Evolutionary conservation across 2,329 filamentous ascomycete species (phyloP).

Genomic region (Phyllosticta citriasiana): DNA sequence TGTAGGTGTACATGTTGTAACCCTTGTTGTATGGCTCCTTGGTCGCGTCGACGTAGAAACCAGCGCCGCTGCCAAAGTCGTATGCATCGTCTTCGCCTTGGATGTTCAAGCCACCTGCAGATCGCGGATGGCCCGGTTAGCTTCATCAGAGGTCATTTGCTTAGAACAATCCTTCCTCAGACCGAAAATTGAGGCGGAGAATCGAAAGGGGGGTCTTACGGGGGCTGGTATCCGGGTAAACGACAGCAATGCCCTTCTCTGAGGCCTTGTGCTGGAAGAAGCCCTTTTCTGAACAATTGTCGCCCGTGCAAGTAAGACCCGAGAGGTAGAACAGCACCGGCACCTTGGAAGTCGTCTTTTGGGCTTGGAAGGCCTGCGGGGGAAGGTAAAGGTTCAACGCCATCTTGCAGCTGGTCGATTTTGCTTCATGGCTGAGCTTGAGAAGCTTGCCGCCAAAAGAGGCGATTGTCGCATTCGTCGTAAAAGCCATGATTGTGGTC

Average conservation of each 20-base stretch:
- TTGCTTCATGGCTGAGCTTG: conserved; percentile 81
- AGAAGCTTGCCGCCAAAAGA: conserved; percentile 90
- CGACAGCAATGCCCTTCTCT: conserved; percentile 74
- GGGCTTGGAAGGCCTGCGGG: conserved; percentile 47
- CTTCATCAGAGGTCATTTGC: background rate
- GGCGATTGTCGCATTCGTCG: conserved; percentile 78
- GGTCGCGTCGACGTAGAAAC: conserved; percentile 89
- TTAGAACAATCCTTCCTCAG: background rate
- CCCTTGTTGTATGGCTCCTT: conserved; percentile 60
- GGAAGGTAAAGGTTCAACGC: conserved; percentile 87
- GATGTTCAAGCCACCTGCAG: conserved; percentile 60
- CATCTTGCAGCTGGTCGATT: conserved; percentile 78
- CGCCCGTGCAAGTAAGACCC: conserved; percentile 87
- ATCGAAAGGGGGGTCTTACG: conserved; percentile 39
- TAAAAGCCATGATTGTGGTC: conserved; percentile 52
- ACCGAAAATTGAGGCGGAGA: background rate
- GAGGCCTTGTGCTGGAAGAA: conserved; percentile 84
- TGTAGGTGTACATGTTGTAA: conserved; percentile 94
- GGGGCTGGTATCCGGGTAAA: conserved; percentile 92
- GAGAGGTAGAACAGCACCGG: conserved; percentile 90
- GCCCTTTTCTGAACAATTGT: conserved; percentile 66
- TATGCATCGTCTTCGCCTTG: conserved; percentile 77
- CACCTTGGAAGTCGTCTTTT: conserved; percentile 47
- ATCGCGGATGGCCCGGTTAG: conserved; percentile 11
- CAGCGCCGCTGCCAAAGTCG: conserved; percentile 86